Percentiles rank a stretch among this genome's conserved stretches.
These are phyloP conservation scores for Rhodotorula graminis DNA, from an alignment of 768 basidiomycete species.

Conservation along the genomic window DNA sequence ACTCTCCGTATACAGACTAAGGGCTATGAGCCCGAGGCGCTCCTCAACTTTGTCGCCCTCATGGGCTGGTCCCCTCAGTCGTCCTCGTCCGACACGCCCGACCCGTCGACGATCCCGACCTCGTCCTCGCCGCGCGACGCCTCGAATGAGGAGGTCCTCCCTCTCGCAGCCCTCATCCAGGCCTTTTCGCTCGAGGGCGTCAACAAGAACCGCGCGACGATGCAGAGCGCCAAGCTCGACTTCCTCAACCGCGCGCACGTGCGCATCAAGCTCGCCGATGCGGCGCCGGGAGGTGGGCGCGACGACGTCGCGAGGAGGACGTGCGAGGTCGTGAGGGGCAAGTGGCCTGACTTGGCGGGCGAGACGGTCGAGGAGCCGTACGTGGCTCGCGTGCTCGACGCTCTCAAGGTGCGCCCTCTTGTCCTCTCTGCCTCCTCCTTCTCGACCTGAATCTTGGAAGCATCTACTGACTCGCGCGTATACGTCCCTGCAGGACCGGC, in stretches of 20 bases:
- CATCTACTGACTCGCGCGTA: background rate
- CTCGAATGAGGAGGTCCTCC: constrained; percentile 11
- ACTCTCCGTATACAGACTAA: constrained; percentile 53
- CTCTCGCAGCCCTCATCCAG: background rate
- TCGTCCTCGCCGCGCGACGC: background rate
- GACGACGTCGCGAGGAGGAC: constrained; percentile 10
- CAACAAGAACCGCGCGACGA: constrained; percentile 75
- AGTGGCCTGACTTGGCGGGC: constrained; percentile 47
- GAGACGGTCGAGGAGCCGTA: constrained; percentile 47
- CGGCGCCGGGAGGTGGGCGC: background rate
- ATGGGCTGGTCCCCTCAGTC: constrained; percentile 79
- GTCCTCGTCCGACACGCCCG: background rate
- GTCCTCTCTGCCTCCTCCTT: background rate
- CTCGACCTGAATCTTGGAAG: background rate
- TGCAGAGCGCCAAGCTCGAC: constrained; percentile 73
- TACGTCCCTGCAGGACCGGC: constrained; percentile 55
- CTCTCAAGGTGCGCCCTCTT: constrained; percentile 54
- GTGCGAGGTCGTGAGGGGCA: background rate
- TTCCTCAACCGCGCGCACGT: constrained; percentile 86
- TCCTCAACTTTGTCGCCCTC: constrained; percentile 88
- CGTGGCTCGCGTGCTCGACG: constrained; percentile 61
- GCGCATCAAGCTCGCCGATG: constrained; percentile 52
- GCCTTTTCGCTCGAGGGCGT: constrained; percentile 72
- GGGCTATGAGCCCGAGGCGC: constrained; percentile 83
- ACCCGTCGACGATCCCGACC: background rate